Evolutionary conservation across 352 stramenopile genomes (phyloP).

Genomic region (Phytopythium kandeliae): DNA sequence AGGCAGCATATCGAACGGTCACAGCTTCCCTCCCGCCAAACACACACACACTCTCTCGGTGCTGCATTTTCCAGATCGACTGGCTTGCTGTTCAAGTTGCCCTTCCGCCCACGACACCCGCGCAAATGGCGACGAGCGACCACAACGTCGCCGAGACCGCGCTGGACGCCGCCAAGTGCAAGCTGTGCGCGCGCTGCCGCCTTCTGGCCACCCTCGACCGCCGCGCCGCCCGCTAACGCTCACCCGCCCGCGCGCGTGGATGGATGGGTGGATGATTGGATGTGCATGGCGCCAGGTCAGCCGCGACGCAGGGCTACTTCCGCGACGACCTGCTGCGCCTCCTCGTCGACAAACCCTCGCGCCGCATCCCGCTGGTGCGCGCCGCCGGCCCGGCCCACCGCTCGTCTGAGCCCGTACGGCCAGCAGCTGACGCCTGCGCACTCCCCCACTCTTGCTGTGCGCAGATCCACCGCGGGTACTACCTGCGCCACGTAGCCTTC

Average conservation of each 20-base stretch:
- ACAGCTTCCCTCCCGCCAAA: too few species aligned
- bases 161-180: constrained; percentile 70
- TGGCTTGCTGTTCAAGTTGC: too few species aligned
- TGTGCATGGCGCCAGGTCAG: constrained; percentile 27
- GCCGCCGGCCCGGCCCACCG: not conserved
- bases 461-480: constrained; percentile 78
- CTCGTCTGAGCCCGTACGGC: not conserved
- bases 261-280: not conserved
- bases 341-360: constrained; percentile 56
- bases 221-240: not conserved
- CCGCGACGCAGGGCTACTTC: constrained; percentile 55
- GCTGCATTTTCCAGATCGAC: too few species aligned
- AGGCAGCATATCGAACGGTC: too few species aligned
- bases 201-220: not conserved
- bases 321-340: constrained; percentile 48
- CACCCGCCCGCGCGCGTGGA: not conserved
- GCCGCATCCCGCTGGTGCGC: constrained; percentile 58
- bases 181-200: constrained; percentile 47
- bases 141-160: constrained; percentile 78
- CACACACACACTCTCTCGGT: too few species aligned
- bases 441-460: too few species aligned
- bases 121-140: constrained; percentile 36
- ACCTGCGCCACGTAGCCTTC: constrained; percentile 59
- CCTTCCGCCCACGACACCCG: too few species aligned
- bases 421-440: not conserved